phyloP scores from a whole-genome alignment of 139 green algal genomes.

The Spirogloea muscicola region DNA sequence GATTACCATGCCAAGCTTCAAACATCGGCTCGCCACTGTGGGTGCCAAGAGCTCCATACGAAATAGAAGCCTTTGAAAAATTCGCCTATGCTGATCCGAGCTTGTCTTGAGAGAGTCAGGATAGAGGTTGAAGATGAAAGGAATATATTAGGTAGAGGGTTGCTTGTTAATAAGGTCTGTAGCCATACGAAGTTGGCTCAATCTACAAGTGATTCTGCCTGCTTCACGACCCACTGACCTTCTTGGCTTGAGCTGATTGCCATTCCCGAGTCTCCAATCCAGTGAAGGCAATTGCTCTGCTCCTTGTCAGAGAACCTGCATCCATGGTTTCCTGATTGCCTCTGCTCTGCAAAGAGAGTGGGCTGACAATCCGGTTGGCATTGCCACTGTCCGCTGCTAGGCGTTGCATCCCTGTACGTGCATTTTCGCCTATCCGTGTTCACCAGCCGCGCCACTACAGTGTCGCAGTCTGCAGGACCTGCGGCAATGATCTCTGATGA shows the following conservation, averaged over 20 bases:
- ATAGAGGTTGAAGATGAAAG: not conserved
- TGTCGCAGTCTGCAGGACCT: constrained; percentile 50
- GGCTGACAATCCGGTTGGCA: not conserved
- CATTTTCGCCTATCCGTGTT: constrained; percentile 17
- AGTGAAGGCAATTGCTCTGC: constrained; percentile 29
- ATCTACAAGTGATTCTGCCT: too few relatives aligned
- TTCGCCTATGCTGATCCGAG: too few relatives aligned
- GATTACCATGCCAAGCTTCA: too few relatives aligned
- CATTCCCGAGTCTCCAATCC: constrained; percentile 30
- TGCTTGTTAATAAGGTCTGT: too few relatives aligned
- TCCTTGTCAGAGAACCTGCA: not conserved
- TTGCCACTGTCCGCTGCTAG: not conserved
- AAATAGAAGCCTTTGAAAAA: too few relatives aligned
- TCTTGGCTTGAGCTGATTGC: constrained; percentile 2
- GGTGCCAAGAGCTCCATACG: too few relatives aligned
- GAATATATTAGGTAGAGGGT: not conserved
- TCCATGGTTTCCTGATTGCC: not conserved
- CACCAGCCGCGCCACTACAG: constrained; percentile 53
- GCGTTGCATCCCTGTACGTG: constrained; percentile 12
- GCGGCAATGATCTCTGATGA: constrained; percentile 37
- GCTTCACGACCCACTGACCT: not conserved
- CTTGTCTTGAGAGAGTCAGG: not conserved
- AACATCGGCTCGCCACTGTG: too few relatives aligned
- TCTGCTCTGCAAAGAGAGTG: not conserved
- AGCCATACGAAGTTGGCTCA: too few relatives aligned